phyloP scores from a whole-genome alignment of 2,329 filamentous ascomycete genomes.

The Aspergillus sp. region DNA sequence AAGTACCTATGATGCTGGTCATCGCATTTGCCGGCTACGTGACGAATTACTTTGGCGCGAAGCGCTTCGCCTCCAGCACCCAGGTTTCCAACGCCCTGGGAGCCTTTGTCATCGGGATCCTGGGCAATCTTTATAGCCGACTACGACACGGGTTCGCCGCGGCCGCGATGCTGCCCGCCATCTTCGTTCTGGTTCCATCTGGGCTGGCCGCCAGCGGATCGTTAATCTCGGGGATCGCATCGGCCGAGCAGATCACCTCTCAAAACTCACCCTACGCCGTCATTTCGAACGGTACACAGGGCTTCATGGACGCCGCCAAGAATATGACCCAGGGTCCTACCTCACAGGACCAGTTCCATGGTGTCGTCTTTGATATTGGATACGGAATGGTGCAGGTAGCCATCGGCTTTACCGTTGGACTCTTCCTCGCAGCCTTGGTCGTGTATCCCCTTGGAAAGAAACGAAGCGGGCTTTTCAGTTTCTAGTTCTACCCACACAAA shows the following conservation, averaged over 20 bases:
- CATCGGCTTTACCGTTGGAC: slow-evolving; percentile 50
- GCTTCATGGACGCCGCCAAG: slow-evolving; percentile 30
- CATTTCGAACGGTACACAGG: slow-evolving; percentile 43
- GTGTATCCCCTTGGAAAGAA: slow-evolving; percentile 51
- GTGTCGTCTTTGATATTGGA: slow-evolving; percentile 46
- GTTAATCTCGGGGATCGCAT: slow-evolving; percentile 58
- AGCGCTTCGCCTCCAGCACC: slow-evolving; percentile 67
- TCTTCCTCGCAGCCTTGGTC: slow-evolving; percentile 49
- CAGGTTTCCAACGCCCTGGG: slow-evolving; percentile 79
- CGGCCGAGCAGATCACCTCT: slow-evolving; percentile 55
- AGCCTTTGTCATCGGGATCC: slow-evolving; percentile 74
- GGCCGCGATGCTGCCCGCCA: slow-evolving; percentile 82
- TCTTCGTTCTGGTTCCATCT: slow-evolving; percentile 70
- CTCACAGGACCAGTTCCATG: slow-evolving; percentile 18
- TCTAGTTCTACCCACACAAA: slow-evolving; percentile 25
- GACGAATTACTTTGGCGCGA: slow-evolving; percentile 73
- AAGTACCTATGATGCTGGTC: slow-evolving; percentile 73
- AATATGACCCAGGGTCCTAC: slow-evolving; percentile 20
- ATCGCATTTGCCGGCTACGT: slow-evolving; percentile 75
- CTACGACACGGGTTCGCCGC: slow-evolving; percentile 75
- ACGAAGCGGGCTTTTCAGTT: slow-evolving; percentile 50
- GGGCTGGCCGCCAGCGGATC: slow-evolving; percentile 61
- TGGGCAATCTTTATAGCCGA: slow-evolving; percentile 78
- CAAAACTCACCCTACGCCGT: slow-evolving; percentile 37
- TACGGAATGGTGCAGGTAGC: slow-evolving; percentile 52